Evolutionary conservation across 805 yeast species (phyloP), one percentile per base, ranked within the genome.

Genomic region (Yamadazyma ubonensis): DNA sequence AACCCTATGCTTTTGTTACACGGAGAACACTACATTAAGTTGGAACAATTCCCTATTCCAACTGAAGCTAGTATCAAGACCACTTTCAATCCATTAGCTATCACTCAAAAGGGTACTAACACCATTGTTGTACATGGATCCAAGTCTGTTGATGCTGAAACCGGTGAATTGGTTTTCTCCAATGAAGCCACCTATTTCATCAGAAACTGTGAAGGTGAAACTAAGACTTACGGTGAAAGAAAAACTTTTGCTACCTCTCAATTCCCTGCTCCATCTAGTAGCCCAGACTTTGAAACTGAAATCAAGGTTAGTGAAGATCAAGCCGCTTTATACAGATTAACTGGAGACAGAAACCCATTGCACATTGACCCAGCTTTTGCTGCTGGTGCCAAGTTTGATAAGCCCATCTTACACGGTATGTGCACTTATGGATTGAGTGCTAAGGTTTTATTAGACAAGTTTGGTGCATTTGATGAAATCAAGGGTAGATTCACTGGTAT

Each of bases 291-390:
- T 54, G 79, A 74, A 41, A 60, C 64, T 33, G 76, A 72, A 30
- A 74, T 78, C 53, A 64, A 73, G 49, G 85, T 93, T 2, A 58
- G 73, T 19, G 70, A 63, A 30, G 86, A 89, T 60, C 88, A 81
- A 61, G 97, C 97, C 33, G 87, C 96, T 3, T 65, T 90, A 41
- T 91, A 91, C 70, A 79, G 99, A 61, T 71, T 91, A 45, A 83
- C 91, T 45, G 98, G 96, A 39, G 99, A 91, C 70, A 82, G 81
- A 63, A 91, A 91, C 64, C 99, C 99, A 44, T 75, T 91, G 53
- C 99, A 90, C 69, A 83, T 91, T 58, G 98, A 91, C 67, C 97
- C 98, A 14, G 71, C 61, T 21, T 84, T 90, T 65, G 97, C 98
- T 11, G 78, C 81, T 48, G 86, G 86, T 42, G 97, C 91, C 34